Conservation (phyloP, 164 flowering plant species). For the Vitis amurensis region DNA sequence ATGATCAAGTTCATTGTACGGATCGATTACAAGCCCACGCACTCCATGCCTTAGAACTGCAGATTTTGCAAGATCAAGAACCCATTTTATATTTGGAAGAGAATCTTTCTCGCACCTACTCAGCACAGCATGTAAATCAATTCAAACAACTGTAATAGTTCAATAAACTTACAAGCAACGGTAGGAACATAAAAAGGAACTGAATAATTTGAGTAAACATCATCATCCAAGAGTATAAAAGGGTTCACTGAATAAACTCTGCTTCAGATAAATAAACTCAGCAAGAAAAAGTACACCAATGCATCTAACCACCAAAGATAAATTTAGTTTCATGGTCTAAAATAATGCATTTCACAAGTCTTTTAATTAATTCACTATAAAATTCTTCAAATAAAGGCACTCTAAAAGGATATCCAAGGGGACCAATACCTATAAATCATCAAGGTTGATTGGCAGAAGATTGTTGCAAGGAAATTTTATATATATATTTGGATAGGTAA, state of each 20-base stretch:
- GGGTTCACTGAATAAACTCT: not conserved
- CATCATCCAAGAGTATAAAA: not conserved
- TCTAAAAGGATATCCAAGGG: too few relatives aligned
- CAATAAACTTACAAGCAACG: too few relatives aligned
- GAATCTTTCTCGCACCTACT: slow-evolving; percentile 87
- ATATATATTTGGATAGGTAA: too few relatives aligned
- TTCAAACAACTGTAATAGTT: not conserved
- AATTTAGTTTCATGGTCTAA: not conserved
- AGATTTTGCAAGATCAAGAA: slow-evolving; percentile 82
- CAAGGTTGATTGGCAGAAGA: too few relatives aligned
- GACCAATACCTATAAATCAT: too few relatives aligned
- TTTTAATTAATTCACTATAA: too few relatives aligned
- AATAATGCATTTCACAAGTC: not conserved
- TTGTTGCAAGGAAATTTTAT: too few relatives aligned
- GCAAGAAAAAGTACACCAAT: not conserved
- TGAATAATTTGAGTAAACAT: too few relatives aligned
- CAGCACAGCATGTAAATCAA: not conserved
- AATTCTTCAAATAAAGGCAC: too few relatives aligned
- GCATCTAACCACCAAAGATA: not conserved
- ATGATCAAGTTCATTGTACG: slow-evolving; percentile 99
- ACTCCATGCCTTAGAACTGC: slow-evolving; percentile 93
- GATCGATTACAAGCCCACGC: slow-evolving; percentile 97
- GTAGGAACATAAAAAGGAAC: too few relatives aligned
- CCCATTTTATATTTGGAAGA: slow-evolving; percentile 91
- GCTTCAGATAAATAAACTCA: not conserved